phyloP scores from a whole-genome alignment of 345 rosid genomes.

The Odontarrhena argentea region DNA sequence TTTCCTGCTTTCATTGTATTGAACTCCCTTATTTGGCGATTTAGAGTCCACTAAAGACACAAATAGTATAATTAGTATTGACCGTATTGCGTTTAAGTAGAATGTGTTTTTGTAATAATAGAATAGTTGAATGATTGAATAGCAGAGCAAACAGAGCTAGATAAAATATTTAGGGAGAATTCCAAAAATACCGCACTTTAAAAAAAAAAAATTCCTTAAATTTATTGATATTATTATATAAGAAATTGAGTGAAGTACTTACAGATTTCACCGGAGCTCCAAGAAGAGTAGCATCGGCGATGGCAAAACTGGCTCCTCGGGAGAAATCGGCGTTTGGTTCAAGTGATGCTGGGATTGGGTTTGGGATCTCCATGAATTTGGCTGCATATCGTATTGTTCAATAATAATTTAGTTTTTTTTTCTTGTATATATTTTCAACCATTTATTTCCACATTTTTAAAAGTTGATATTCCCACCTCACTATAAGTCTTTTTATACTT shows the following conservation, averaged over 20 bases:
- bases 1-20: conserved; percentile 28
- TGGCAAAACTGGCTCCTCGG: conserved; percentile 44
- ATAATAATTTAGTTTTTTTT: background rate
- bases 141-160: too few species aligned
- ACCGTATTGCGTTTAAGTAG: too few species aligned
- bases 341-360: conserved; percentile 26
- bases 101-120: too few species aligned
- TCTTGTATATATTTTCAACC: background rate
- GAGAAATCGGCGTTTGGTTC: conserved; percentile 24
- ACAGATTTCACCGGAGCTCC: conserved; percentile 37
- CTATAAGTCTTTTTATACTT: too few species aligned
- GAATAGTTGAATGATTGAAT: too few species aligned
- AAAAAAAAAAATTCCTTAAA: too few species aligned
- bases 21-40: conserved; percentile 34
- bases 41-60: conserved; percentile 24
- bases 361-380: conserved; percentile 30
- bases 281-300: conserved; percentile 41
- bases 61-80: background rate
- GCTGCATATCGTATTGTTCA: conserved; percentile 18
- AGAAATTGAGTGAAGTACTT: conserved; percentile 9
- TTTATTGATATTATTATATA: too few species aligned
- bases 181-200: too few species aligned
- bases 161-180: too few species aligned
- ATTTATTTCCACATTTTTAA: background rate
- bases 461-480: too few species aligned